Percentiles rank a stretch among this genome's conserved stretches.
Conservation (phyloP, 176 grass and related monocot species). For the Oryza officinalis region DNA sequence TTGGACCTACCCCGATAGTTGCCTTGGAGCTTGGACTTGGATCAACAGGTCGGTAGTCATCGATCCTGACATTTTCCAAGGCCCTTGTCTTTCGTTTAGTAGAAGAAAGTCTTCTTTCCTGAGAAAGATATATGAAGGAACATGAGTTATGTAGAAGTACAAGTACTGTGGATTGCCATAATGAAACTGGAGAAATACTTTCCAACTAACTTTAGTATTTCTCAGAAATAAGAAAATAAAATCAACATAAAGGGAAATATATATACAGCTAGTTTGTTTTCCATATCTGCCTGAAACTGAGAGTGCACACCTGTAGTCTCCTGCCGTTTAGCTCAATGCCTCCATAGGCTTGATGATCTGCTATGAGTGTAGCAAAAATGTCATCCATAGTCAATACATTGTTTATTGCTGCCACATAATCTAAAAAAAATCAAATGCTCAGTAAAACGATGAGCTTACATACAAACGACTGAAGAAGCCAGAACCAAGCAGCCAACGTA, state of each 20-base stretch:
- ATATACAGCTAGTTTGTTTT: not conserved
- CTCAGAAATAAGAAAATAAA: not conserved
- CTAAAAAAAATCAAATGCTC: not conserved
- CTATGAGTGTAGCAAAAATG: conserved; percentile 16
- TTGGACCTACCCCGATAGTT: conserved; percentile 51
- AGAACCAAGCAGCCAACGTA: not conserved
- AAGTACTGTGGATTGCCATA: not conserved
- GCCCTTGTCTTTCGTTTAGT: conserved; percentile 20
- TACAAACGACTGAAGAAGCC: conserved; percentile 1
- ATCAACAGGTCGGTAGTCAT: conserved; percentile 64
- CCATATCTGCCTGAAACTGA: not conserved
- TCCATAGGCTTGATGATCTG: conserved; percentile 3
- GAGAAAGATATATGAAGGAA: conserved; percentile 23
- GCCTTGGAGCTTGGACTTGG: conserved; percentile 67
- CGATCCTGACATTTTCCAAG: conserved; percentile 31
- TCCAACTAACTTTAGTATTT: not conserved
- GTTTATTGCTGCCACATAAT: not conserved
- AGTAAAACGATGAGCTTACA: conserved; percentile 14
- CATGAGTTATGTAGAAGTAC: not conserved
- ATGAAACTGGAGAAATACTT: not conserved
- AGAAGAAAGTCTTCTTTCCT: conserved; percentile 40
- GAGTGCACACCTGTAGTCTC: conserved; percentile 44
- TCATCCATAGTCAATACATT: conserved; percentile 21
- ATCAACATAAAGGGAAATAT: not conserved
- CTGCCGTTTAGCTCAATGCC: conserved; percentile 34